Percentiles rank a stretch among this genome's conserved stretches.
Conservation (phyloP, 179 eudicot species). For the Spergularia azorica region DNA sequence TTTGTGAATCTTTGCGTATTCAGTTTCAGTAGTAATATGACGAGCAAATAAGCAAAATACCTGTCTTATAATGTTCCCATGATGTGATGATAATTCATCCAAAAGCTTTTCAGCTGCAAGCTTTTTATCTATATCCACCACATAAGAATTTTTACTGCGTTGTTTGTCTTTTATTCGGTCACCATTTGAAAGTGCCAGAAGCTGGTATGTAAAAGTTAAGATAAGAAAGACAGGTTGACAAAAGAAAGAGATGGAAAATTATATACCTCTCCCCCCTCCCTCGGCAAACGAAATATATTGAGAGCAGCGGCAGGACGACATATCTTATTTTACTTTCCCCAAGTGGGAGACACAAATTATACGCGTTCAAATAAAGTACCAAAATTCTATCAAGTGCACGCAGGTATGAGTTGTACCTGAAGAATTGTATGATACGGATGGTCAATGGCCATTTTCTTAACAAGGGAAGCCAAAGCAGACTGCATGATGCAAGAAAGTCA, state of each 20-base stretch:
- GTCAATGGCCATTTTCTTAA: slow-evolving; percentile 95
- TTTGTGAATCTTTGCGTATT: background rate
- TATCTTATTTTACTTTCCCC: slow-evolving; percentile 8
- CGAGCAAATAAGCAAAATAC: slow-evolving; percentile 35
- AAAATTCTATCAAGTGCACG: slow-evolving; percentile 3
- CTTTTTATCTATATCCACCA: slow-evolving; percentile 94
- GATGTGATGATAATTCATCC: slow-evolving; percentile 68
- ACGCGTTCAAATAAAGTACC: background rate
- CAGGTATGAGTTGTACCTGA: slow-evolving; percentile 52
- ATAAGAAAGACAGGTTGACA: background rate
- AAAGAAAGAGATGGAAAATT: background rate
- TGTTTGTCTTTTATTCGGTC: slow-evolving; percentile 98
- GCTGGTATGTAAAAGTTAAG: slow-evolving; percentile 38
- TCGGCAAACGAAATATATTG: background rate
- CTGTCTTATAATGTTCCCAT: slow-evolving; percentile 81
- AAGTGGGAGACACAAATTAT: background rate
- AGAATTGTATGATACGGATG: slow-evolving; percentile 98
- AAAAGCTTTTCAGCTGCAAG: slow-evolving; percentile 90
- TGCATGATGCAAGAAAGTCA: slow-evolving; percentile 43
- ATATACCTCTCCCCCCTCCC: background rate
- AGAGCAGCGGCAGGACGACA: background rate
- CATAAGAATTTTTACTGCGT: slow-evolving; percentile 97
- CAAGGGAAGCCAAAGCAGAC: slow-evolving; percentile 91
- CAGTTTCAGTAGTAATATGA: background rate
- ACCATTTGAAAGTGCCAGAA: slow-evolving; percentile 94